phyloP scores from a whole-genome alignment of 352 stramenopile genomes.

The Poterioochromonas sp. region DNA sequence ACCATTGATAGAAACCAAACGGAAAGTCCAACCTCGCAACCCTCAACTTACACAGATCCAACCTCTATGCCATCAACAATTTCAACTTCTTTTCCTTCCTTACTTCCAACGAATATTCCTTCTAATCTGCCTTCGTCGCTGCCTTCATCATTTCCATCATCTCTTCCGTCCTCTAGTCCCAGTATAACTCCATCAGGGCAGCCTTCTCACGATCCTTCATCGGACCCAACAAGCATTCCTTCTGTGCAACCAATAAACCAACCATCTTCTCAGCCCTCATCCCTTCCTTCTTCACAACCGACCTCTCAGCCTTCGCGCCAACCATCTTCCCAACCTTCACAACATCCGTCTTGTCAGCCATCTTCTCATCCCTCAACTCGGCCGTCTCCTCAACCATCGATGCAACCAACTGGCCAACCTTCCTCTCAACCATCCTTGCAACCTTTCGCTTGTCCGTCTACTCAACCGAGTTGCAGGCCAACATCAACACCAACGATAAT shows the following conservation, averaged over 20 bases:
- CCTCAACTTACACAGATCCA: constrained; percentile 11
- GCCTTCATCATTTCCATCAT: constrained; percentile 8
- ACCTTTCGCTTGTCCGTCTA: neutral
- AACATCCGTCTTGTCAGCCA: too few relatives aligned
- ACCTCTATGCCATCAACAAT: constrained; percentile 13
- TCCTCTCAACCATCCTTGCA: neutral
- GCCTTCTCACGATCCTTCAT: constrained; percentile 10
- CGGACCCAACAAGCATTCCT: constrained; percentile 8
- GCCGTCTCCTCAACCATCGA: neutral
- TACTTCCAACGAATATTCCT: constrained; percentile 14
- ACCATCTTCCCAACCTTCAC: neutral
- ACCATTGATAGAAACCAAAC: constrained; percentile 14
- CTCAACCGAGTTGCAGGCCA: neutral
- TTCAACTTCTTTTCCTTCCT: constrained; percentile 14
- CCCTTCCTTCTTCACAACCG: neutral
- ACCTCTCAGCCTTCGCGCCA: neutral
- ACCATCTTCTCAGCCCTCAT: neutral
- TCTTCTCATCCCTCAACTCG: neutral
- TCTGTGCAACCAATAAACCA: constrained; percentile 8
- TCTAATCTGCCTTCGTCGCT: constrained; percentile 7
- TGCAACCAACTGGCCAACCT: neutral
- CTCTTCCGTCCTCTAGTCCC: constrained; percentile 7
- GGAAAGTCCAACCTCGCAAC: constrained; percentile 8
- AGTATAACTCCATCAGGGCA: constrained; percentile 11
- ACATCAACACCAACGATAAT: neutral